Percentiles rank a stretch among this genome's conserved stretches.
Conservation (phyloP, 2,329 filamentous ascomycete species). For the Cryphonectria naterciae region DNA sequence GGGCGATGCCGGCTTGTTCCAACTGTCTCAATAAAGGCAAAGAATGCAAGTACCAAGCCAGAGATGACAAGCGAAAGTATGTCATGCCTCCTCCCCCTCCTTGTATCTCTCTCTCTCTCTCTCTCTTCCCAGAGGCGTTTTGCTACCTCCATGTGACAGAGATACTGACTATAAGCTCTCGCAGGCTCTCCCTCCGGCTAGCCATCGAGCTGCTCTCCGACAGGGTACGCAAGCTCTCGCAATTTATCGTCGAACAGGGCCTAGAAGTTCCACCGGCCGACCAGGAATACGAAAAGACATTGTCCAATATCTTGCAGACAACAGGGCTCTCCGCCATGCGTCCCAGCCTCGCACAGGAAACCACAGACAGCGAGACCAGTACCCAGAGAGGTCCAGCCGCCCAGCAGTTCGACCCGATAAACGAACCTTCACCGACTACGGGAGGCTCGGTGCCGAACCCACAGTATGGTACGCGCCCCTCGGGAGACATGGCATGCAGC, state of each 20-base stretch:
- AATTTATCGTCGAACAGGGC: conserved; percentile 33
- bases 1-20: conserved; percentile 29
- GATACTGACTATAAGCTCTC: not conserved
- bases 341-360: not conserved
- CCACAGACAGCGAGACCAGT: not conserved
- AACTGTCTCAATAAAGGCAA: conserved; percentile 35
- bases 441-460: too few relatives aligned
- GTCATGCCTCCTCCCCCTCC: conserved; percentile 31
- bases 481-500: not conserved
- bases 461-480: too few relatives aligned
- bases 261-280: conserved; percentile 23
- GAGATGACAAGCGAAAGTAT: conserved; percentile 39
- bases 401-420: too few relatives aligned
- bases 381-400: too few relatives aligned
- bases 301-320: not conserved
- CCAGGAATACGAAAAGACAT: not conserved
- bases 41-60: conserved; percentile 34
- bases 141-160: too few relatives aligned
- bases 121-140: too few relatives aligned
- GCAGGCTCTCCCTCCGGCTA: conserved; percentile 34
- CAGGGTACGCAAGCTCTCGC: conserved; percentile 28
- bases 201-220: conserved; percentile 34
- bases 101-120: too few relatives aligned
- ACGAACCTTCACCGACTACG: too few relatives aligned
- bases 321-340: not conserved